phyloP scores from a whole-genome alignment of 2,329 filamentous ascomycete genomes.

The Ilyonectria robusta region DNA sequence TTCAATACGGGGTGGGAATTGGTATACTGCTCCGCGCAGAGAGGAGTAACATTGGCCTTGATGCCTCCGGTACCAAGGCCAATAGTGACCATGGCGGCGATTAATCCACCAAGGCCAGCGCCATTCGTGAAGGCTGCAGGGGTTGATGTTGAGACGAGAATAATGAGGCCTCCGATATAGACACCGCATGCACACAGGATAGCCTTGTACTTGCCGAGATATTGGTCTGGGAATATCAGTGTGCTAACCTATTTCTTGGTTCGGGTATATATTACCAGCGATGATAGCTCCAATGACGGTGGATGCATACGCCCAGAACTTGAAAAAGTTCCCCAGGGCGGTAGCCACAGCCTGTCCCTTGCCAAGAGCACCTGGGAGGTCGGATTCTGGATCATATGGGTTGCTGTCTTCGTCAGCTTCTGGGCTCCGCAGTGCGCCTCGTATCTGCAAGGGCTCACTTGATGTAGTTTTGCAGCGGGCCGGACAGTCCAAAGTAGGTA shows the following conservation, averaged over 20 bases:
- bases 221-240: slow-evolving; percentile 29
- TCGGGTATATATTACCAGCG: neutral
- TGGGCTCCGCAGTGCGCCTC: neutral
- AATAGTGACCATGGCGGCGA: slow-evolving; percentile 30
- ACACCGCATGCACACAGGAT: slow-evolving; percentile 30
- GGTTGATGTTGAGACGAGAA: slow-evolving; percentile 30
- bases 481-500: slow-evolving; percentile 50
- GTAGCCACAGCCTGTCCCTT: slow-evolving; percentile 36
- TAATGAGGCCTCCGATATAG: slow-evolving; percentile 37
- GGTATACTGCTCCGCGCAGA: slow-evolving; percentile 29
- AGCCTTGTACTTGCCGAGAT: slow-evolving; percentile 32
- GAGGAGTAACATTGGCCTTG: slow-evolving; percentile 31
- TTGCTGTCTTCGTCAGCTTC: slow-evolving; percentile 28
- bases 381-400: slow-evolving; percentile 39
- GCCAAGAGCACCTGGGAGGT: slow-evolving; percentile 37
- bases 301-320: slow-evolving; percentile 43
- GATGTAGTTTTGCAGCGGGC: slow-evolving; percentile 52
- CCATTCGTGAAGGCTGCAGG: slow-evolving; percentile 16
- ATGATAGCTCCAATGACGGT: slow-evolving; percentile 29
- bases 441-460: slow-evolving; percentile 29
- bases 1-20: slow-evolving; percentile 27
- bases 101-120: slow-evolving; percentile 25
- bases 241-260: neutral
- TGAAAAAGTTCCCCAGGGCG: slow-evolving; percentile 48
- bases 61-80: slow-evolving; percentile 29